Evolutionary conservation across 441 rosid species (phyloP).

Genomic region (Populus trichocarpa): DNA sequence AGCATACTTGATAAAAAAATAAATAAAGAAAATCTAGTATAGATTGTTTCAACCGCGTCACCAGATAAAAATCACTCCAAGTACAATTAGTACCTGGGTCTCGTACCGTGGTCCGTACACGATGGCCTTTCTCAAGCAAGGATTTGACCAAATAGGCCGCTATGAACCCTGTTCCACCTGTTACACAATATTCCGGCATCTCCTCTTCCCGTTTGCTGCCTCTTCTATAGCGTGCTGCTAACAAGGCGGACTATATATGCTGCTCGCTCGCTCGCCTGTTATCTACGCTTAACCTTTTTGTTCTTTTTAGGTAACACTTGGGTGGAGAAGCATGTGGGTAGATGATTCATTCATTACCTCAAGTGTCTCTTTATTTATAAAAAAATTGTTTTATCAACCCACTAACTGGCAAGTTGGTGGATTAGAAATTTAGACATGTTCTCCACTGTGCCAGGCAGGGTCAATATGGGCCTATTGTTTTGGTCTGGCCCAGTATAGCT

Average conservation of each 20-base stretch:
- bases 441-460: no score
- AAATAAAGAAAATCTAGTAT: background rate
- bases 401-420: background rate
- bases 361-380: no score
- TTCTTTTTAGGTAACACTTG: background rate
- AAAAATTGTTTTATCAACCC: background rate
- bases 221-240: background rate
- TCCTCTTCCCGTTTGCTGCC: background rate
- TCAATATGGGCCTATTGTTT: no score
- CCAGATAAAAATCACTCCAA: background rate
- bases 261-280: background rate
- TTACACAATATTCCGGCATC: slow-evolving; percentile 75
- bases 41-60: background rate
- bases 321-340: background rate
- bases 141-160: slow-evolving; percentile 59
- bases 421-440: no score
- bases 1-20: background rate
- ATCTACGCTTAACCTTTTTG: background rate
- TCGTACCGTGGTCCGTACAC: slow-evolving; percentile 62
- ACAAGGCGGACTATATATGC: no score
- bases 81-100: slow-evolving; percentile 44
- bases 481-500: no score
- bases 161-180: slow-evolving; percentile 83
- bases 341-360: slow-evolving; percentile 7
- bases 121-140: slow-evolving; percentile 53